Evolutionary conservation across 129 eudicot species (phyloP).

Genomic region (sunflower (Helianthus annuus)): HanXRQr2.0-SUNRISE NC_035444.2:61318509-61319008

Average conservation of each 20-base stretch:
- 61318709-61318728: neutral
- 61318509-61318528: neutral
- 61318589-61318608: slow-evolving; percentile 51
- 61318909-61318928: no score
- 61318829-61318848: no score
- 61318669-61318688: neutral
- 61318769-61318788: no score
- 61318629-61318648: slow-evolving; percentile 88
- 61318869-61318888: no score
- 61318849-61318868: no score
- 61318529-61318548: neutral
- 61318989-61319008: no score
- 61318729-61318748: neutral
- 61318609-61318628: slow-evolving; percentile 49
- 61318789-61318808: no score
- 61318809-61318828: no score
- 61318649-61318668: slow-evolving; percentile 48
- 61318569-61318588: slow-evolving; percentile 20
- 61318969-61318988: no score
- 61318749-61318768: neutral
- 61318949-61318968: no score
- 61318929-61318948: no score
- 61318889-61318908: no score
- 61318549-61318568: neutral
- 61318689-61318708: neutral